Evolutionary conservation across 1,284 basidiomycete species (phyloP), one percentile per base, ranked within the genome.

Genomic region (Hemileia vastatrix): DNA sequence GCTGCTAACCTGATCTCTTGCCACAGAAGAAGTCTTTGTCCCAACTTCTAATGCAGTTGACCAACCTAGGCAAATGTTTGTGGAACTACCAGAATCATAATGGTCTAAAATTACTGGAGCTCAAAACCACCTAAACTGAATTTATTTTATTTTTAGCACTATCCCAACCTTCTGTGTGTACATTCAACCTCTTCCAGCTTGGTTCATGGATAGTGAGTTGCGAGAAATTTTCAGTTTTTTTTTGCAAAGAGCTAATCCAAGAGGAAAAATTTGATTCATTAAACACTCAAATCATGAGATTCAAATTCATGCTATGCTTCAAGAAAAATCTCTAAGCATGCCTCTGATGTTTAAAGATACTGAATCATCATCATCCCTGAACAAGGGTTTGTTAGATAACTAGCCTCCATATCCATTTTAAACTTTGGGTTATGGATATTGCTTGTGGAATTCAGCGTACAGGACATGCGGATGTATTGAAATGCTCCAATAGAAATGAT

Each of bases 271-370:
- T 21, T 18, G 6, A n/a, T 4, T n/a, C n/a, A 19, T 4, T 11
- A 33, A 9, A 44, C 3, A 43, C 44, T 19, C 36, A 40, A 8
- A 59, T 59, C 21, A 33, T 59, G 11, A 59, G 57, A 23, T 48
- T 59, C 24, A 59, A 59, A 50, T 48, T 59, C 31, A 59, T 59
- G n/a, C n/a, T n/a, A n/a, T n/a, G 57, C 23, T 59, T 21, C 48
- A 59, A 44, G 57, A 59, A 31, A 49, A 52, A 18, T 48, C 51
- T 27, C 48, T 33, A 31, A 21, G 31, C 21, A 24, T 33, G 6
- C 31, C 52, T 19, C 48, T 48, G 1, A 24, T 33, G 15, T 59
- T 48, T 44, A 59, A 59, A 52, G 57, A 49, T 59, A 51, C n/a
- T 27, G 4, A 24, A 31, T 13, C 27, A 23, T 51, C 49, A 24